A percentile compares a stretch with the other conserved stretches of the same genome.
Evolutionary conservation across 148 eudicot genomes (phyloP).

Genomic region (Amaranthus hypochondriacus): DNA sequence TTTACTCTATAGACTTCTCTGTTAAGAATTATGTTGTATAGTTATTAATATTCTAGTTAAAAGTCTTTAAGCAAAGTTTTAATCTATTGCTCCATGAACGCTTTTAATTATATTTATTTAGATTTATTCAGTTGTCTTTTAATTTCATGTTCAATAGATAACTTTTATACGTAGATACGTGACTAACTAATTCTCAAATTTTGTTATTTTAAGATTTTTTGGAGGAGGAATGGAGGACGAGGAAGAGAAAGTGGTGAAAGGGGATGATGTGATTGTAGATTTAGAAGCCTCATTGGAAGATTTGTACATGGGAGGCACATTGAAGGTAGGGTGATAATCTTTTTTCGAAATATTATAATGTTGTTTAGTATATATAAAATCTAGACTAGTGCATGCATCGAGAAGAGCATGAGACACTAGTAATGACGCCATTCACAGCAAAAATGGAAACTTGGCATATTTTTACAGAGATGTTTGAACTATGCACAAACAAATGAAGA

Average conservation of each 20-base stretch:
- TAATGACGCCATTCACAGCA: neutral
- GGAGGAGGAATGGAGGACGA: conserved; percentile 70
- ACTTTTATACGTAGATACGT: neutral
- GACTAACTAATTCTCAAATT: neutral
- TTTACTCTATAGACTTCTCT: no score
- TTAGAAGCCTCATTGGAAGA: conserved; percentile 94
- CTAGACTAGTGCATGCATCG: neutral
- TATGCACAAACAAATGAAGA: neutral
- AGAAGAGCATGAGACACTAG: neutral
- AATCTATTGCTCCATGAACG: neutral
- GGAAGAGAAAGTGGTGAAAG: conserved; percentile 81
- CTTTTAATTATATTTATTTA: neutral
- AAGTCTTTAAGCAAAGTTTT: neutral
- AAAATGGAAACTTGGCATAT: neutral
- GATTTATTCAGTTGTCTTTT: neutral
- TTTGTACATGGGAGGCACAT: conserved; percentile 90
- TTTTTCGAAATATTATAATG: neutral
- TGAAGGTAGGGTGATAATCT: conserved; percentile 54
- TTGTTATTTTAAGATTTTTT: conserved; percentile 48
- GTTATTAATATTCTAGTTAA: no score
- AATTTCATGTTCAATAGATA: neutral
- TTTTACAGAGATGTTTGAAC: neutral
- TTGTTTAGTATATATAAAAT: neutral
- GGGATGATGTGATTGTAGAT: conserved; percentile 97
- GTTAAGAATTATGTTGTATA: no score